Evolutionary conservation across 345 rosid species (phyloP).

Genomic region (Citrus sinensis): DNA sequence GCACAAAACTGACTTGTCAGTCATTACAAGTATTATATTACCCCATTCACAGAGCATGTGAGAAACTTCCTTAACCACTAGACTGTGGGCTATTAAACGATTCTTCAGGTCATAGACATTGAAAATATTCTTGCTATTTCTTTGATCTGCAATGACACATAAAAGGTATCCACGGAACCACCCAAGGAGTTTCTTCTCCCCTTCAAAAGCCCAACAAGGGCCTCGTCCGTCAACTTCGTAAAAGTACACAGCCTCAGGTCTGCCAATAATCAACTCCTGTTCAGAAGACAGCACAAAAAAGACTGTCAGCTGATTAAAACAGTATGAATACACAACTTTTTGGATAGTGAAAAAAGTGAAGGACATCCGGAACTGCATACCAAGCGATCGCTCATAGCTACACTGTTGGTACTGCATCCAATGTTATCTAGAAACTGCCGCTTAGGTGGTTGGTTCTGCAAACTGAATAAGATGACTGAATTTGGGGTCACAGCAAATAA

Average conservation of each 20-base stretch:
- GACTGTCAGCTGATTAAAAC: not conserved
- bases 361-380: slow-evolving; percentile 37
- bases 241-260: slow-evolving; percentile 94
- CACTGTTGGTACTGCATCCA: slow-evolving; percentile 63
- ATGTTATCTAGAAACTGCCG: slow-evolving; percentile 82
- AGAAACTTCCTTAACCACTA: slow-evolving; percentile 78
- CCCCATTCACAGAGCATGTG: slow-evolving; percentile 99
- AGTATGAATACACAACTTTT: slow-evolving; percentile 1
- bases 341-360: slow-evolving; percentile 5
- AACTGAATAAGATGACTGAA: slow-evolving; percentile 69
- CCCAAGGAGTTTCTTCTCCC: slow-evolving; percentile 87
- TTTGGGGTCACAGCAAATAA: slow-evolving; percentile 78
- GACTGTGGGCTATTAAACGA: slow-evolving; percentile 82
- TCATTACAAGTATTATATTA: slow-evolving; percentile 69
- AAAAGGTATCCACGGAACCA: slow-evolving; percentile 96
- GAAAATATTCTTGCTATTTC: slow-evolving; percentile 64
- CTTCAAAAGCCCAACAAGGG: slow-evolving; percentile 99
- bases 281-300: slow-evolving; percentile 13
- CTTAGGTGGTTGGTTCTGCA: slow-evolving; percentile 72
- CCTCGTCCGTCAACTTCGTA: slow-evolving; percentile 98
- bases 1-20: slow-evolving; percentile 72
- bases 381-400: slow-evolving; percentile 88
- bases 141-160: slow-evolving; percentile 88
- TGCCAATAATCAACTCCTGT: slow-evolving; percentile 91
- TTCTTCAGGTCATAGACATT: slow-evolving; percentile 92